Base-by-base conservation (phyloP, 1,284 basidiomycete genomes). In the Taiwanofungus camphoratus region DNA sequence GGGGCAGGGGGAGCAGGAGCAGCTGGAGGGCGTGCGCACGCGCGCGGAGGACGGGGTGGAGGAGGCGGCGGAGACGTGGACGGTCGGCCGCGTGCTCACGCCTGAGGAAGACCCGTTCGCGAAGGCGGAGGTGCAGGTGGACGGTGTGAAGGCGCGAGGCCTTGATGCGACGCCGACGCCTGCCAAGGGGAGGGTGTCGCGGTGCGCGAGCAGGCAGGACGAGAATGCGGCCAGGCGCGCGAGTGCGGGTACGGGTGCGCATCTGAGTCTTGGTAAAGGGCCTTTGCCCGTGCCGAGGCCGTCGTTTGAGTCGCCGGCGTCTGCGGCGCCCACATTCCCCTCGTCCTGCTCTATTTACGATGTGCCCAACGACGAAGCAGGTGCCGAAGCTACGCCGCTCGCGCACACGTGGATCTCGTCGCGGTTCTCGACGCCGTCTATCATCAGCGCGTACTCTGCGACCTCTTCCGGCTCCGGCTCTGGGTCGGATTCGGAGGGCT, bases 31-130 rank as follows among this genome's bases (percentile, higher is more conserved):
- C 15, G 31, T 13, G 31, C 7, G 18, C 18, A 8, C 26, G 8
- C 26, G 26, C 26, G 9, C 32, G 42, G 19, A 15, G 20, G 18
- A 41, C 39, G 20, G 31, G 39, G 22, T 20, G 31, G 20, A 53
- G 53, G 36, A 30, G 36, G 7, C 42, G 52, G 16, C 52, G 52
- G 20, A 55, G 59, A 47, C 49, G 12, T 36, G 53, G 4, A 44
- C 49, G 1, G 51, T 62, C 22, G 61, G 56, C 5, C 53, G 62
- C 20, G 62, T 64, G 4, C 49, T 64, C 3, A 64, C 62, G 6
- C 62, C 59, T 2, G 61, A 62, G 38, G 49, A 47, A 6, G 62
- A 64, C 48, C 62, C 62, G 2, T 64, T 64, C 38, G 55, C 53
- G 41, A 60, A 62, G 48, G 51, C 48, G 9, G 56, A 58, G 11